Base-by-base conservation (phyloP, 2,329 filamentous ascomycete genomes). In the Calonectria pteridis region DNA sequence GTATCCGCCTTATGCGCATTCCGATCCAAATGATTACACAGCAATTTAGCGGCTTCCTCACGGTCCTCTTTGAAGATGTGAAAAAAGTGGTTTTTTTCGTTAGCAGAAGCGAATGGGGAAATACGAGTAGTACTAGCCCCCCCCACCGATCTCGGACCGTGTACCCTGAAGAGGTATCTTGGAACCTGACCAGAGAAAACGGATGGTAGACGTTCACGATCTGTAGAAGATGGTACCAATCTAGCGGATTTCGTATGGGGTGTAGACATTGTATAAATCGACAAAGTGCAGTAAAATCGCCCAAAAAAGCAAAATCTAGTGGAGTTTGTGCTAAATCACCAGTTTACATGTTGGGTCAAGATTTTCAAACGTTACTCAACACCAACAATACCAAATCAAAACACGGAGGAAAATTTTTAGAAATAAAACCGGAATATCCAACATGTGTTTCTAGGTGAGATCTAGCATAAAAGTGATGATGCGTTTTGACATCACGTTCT, bases 401-500 rank as follows among this genome's bases (percentile, higher is more conserved):
- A 18, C n/a, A 18, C 13, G 3, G 6, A 5, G 10, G 4, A 46
- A 46, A 23, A 23, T 23, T 23, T 4, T 13, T 9, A 4, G 1
- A 1, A 20, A 43, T 1, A 43, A 9, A 43, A 10, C 10, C 9
- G 16, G 6, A 16, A 4, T 7, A 23, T 23, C 16, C 11, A 16
- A 35, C 6, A 9, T 33, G 2, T 20, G 33, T 37, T 59, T n/a
- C n/a, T 7, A 37, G 26, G n/a, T 23, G n/a, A 18, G 50, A 53
- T 53, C 14, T 18, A 9, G 3, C 16, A 20, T 3, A 9, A 51
- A 53, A 29, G 16, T 29, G 55, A 18, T 37, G 55, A 59, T 28
- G 23, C n/a, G n/a, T 28, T 59, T 59, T 59, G 33, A 59, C 55
- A 59, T 59, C 55, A 59, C 37, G 55, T 2, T 16, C 10, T n/a